A percentile compares a stretch with the other conserved stretches of the same genome.
Conservation (phyloP, 805 yeast species). For the Yarrowia sp. region DNA sequence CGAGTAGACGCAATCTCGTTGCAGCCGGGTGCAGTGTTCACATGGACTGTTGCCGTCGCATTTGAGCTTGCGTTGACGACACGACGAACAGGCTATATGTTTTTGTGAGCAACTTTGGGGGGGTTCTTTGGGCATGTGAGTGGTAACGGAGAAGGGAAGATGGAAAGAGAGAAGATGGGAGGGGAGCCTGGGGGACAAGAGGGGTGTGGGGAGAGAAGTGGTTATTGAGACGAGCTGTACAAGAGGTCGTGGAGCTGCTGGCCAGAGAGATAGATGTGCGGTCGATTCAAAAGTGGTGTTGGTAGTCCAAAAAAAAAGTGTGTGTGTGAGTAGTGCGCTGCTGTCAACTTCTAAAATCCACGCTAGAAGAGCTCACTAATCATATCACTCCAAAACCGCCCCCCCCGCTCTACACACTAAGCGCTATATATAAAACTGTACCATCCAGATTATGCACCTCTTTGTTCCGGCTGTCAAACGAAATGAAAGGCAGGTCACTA, state of each 20-base stretch:
- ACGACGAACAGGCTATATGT: slow-evolving; percentile 28
- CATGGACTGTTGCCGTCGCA: slow-evolving; percentile 22
- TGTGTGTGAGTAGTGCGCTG: background rate
- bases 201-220: slow-evolving; percentile 16
- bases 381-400: slow-evolving; percentile 1
- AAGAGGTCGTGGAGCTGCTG: background rate
- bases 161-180: slow-evolving; percentile 21
- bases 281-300: background rate
- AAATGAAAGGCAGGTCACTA: slow-evolving; percentile 18
- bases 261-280: background rate
- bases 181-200: background rate
- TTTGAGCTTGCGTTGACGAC: slow-evolving; percentile 35
- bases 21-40: slow-evolving; percentile 26
- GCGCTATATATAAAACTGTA: slow-evolving; percentile 20
- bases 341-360: slow-evolving; percentile 11
- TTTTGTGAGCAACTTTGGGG: slow-evolving; percentile 9
- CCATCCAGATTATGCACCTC: slow-evolving; percentile 27
- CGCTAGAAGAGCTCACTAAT: slow-evolving; percentile 26
- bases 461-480: slow-evolving; percentile 28
- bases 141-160: background rate
- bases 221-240: background rate
- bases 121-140: slow-evolving; percentile 20
- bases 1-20: slow-evolving; percentile 30
- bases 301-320: too few species aligned
- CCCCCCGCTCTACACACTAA: slow-evolving; percentile 25